phyloP scores from a whole-genome alignment of 371 early-diverging fungal species.

The Mortierella sp. region DNA sequence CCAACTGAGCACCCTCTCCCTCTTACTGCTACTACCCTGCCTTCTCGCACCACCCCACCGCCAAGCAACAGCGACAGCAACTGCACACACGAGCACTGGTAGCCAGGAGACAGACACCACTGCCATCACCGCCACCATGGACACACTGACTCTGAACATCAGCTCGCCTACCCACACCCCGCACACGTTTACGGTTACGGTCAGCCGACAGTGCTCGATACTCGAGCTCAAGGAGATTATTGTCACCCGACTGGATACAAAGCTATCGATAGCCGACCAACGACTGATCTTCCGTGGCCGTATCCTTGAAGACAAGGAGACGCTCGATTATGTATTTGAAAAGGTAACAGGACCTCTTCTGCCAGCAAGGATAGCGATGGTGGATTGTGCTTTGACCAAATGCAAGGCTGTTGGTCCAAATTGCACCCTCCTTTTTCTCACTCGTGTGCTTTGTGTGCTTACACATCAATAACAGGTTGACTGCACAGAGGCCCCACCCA shows the following conservation, averaged over 20 bases:
- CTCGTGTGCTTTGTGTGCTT: too few species aligned
- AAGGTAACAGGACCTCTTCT: conserved; percentile 20
- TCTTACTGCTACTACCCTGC: too few species aligned
- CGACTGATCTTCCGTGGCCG: conserved; percentile 49
- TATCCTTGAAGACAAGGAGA: conserved; percentile 44
- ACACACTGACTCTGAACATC: conserved; percentile 38
- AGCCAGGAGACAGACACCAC: too few species aligned
- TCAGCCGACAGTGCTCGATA: conserved; percentile 30
- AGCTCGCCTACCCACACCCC: conserved; percentile 32
- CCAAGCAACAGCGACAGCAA: too few species aligned
- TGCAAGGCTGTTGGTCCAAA: too few species aligned
- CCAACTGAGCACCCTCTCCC: too few species aligned
- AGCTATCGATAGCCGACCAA: conserved; percentile 19
- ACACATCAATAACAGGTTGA: conserved; percentile 26
- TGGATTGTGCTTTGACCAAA: too few species aligned
- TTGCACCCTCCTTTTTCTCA: neutral
- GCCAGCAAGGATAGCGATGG: too few species aligned
- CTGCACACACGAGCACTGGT: too few species aligned
- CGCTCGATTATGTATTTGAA: conserved; percentile 33
- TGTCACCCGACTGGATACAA: conserved; percentile 31
- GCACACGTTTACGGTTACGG: conserved; percentile 18
- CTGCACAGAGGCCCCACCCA: conserved; percentile 24
- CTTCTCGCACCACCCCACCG: too few species aligned
- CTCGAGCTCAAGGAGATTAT: conserved; percentile 39
- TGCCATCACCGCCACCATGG: conserved; percentile 15